Evolutionary conservation across 2,329 filamentous ascomycete species (phyloP), one percentile per base, ranked within the genome.

Genomic region (Xylariales sp.): DNA sequence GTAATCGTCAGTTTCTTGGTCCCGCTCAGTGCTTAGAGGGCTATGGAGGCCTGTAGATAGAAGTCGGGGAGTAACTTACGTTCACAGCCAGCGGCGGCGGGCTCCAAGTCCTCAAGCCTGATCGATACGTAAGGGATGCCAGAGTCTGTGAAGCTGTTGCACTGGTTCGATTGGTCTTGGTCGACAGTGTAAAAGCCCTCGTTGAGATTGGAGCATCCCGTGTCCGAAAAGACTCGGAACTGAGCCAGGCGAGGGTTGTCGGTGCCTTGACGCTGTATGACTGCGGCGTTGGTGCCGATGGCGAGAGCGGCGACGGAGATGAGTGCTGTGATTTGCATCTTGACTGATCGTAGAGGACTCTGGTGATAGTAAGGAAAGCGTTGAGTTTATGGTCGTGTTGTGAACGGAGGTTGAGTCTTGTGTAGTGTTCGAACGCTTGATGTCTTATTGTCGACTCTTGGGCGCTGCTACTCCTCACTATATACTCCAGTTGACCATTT

Each of bases 111-210:
- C 15, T 43, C 16, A 9, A 43, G 29, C 31, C 20, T 27, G 19
- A 46, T 28, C 29, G 40, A 43, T 10, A 37, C 31, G 19, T 31
- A 42, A 5, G 24, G 40, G n/a, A 24, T 35, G 9, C 16, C 20
- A 14, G 9, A n/a, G 7, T 14, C 24, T 5, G 40, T 18, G n/a
- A 34, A 31, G 21, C 18, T 24, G 31, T 35, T 25, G 27, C 44
- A 46, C 9, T 25, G 24, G n/a, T 40, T 31, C 11, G 40, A 10
- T 28, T 43, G 35, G n/a, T 36, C 31, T 15, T 19, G 21, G 25
- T 46, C 44, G 20, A 46, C 34, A 4, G 44, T 46, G 31, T 40
- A 46, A 32, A 46, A 43, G 21, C 44, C 44, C 22, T 46, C 21
- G 32, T 46, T 46, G 14, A 43, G 11, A 24, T 40, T 33, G 11